A percentile compares a stretch with the other conserved stretches of the same genome.
Conservation (phyloP, 2,329 filamentous ascomycete genomes). For the Exophiala sp. region DNA sequence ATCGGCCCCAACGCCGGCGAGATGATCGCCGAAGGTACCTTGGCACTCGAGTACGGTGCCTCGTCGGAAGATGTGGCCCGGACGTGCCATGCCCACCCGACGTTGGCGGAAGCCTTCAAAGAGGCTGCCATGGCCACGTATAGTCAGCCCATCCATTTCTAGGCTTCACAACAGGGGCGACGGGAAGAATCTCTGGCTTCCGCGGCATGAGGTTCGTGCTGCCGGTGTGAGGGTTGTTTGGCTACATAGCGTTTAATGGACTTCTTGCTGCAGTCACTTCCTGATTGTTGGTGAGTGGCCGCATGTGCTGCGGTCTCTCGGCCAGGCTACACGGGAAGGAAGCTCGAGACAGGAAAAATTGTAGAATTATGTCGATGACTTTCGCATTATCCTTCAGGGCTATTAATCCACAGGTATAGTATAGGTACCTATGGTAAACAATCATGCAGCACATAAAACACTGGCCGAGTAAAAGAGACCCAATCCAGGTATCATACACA, state of each 20-base stretch:
- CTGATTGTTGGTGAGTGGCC: neutral
- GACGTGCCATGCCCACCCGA: constrained; percentile 95
- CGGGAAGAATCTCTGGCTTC: too few relatives aligned
- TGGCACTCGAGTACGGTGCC: constrained; percentile 94
- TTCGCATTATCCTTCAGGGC: neutral
- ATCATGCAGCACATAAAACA: constrained; percentile 1
- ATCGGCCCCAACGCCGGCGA: constrained; percentile 93
- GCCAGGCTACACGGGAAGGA: neutral
- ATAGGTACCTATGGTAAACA: too few relatives aligned
- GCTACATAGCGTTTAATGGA: neutral
- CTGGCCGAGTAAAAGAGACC: neutral
- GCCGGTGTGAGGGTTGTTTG: neutral
- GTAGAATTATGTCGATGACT: constrained; percentile 9
- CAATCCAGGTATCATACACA: constrained; percentile 21
- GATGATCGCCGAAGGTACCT: constrained; percentile 96
- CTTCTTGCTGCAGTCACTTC: neutral
- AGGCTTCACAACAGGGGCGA: too few relatives aligned
- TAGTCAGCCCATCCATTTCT: constrained; percentile 93
- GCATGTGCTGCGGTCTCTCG: neutral
- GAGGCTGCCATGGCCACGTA: constrained; percentile 98
- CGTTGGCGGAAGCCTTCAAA: constrained; percentile 95
- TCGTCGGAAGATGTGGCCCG: constrained; percentile 90
- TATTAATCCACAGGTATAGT: too few relatives aligned
- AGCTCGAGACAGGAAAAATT: neutral
- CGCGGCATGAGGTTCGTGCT: neutral